Conservation (phyloP, 345 rosid species). For the Linum lewisii region DNA sequence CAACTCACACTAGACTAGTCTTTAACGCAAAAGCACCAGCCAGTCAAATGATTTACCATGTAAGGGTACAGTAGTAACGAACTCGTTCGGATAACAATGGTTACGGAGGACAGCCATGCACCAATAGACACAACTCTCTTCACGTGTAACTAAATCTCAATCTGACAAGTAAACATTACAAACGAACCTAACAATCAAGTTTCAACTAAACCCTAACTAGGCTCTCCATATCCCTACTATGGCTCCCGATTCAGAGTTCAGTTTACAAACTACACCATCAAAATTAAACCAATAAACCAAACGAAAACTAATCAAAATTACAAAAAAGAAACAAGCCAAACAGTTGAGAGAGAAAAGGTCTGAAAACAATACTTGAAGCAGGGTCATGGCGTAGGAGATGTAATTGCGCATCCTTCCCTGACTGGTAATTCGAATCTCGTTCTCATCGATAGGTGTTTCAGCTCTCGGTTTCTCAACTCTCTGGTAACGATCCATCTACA, state of each 20-base stretch:
- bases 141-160: not conserved
- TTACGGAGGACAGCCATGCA: too few species aligned
- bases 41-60: too few species aligned
- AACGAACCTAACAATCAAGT: not conserved
- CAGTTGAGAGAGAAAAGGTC: not conserved
- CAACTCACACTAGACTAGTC: too few species aligned
- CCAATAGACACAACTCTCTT: too few species aligned
- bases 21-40: too few species aligned
- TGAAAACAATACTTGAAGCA: constrained; percentile 47
- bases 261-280: not conserved
- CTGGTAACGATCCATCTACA: constrained; percentile 70
- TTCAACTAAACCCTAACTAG: not conserved
- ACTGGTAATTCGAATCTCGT: constrained; percentile 84
- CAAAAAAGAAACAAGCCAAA: not conserved
- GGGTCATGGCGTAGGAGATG: constrained; percentile 76
- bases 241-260: not conserved
- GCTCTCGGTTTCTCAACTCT: constrained; percentile 75
- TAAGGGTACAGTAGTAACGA: too few species aligned
- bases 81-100: too few species aligned
- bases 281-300: not conserved
- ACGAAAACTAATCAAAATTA: not conserved
- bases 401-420: constrained; percentile 79
- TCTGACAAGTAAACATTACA: not conserved
- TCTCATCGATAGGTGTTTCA: constrained; percentile 66
- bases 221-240: not conserved